These are phyloP conservation scores for Tylopilus felleus DNA, from an alignment of 768 basidiomycete species.

Conservation along the genomic window DNA sequence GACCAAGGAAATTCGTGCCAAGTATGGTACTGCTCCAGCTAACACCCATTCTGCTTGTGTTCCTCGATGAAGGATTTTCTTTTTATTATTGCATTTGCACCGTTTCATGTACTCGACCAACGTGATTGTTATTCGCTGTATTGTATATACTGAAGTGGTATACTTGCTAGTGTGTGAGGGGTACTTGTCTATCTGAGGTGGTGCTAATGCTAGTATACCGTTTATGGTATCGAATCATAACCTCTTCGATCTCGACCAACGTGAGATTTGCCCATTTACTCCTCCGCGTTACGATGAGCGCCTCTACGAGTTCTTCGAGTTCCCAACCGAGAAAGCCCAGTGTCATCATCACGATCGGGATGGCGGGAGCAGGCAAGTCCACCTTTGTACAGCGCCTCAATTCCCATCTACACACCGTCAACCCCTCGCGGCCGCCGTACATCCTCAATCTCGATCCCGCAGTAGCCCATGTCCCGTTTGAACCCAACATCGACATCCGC, in stretches of 20 bases:
- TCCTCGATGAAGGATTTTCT: slow-evolving; percentile 5
- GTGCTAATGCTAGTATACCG: slow-evolving; percentile 1
- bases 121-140: not conserved
- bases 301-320: slow-evolving; percentile 19
- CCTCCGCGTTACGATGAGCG: slow-evolving; percentile 24
- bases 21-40: slow-evolving; percentile 22
- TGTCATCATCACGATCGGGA: slow-evolving; percentile 88
- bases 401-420: slow-evolving; percentile 75
- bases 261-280: too few species aligned
- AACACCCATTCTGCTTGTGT: slow-evolving; percentile 1
- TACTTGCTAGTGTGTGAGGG: too few species aligned
- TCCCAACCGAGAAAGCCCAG: slow-evolving; percentile 52
- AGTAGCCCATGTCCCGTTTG: slow-evolving; percentile 86
- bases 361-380: slow-evolving; percentile 97
- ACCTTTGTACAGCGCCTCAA: slow-evolving; percentile 96
- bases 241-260: slow-evolving; percentile 5
- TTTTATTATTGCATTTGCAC: not conserved
- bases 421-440: slow-evolving; percentile 76
- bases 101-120: slow-evolving; percentile 7
- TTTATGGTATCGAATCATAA: slow-evolving; percentile 14
- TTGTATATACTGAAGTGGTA: too few species aligned
- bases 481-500: slow-evolving; percentile 95
- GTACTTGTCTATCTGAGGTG: too few species aligned
- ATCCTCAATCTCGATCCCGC: slow-evolving; percentile 98
- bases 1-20: slow-evolving; percentile 30